These are phyloP conservation scores for Suillus alpinus DNA, from an alignment of 768 basidiomycete species.

Conservation along the genomic window DNA sequence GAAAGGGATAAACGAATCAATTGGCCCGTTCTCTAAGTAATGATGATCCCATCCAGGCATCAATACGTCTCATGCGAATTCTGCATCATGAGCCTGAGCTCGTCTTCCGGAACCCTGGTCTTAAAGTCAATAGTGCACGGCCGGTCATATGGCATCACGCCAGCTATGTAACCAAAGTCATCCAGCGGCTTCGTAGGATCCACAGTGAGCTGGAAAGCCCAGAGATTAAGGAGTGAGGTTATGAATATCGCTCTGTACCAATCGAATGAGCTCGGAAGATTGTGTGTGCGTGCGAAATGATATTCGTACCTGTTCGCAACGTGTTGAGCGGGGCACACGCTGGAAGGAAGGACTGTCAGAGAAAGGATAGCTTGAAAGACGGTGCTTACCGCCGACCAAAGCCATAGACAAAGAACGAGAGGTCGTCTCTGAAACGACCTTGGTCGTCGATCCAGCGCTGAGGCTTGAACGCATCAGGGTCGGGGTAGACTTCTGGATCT, in stretches of 20 bases:
- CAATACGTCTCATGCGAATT: background rate
- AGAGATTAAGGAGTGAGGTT: slow-evolving; percentile 59
- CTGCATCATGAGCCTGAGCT: background rate
- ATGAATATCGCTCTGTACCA: slow-evolving; percentile 56
- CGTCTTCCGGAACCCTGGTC: slow-evolving; percentile 33
- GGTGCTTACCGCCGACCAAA: background rate
- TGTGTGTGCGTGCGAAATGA: background rate
- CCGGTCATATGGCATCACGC: slow-evolving; percentile 57
- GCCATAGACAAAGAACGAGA: background rate
- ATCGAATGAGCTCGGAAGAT: background rate
- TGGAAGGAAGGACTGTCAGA: slow-evolving; percentile 9
- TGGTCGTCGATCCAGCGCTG: background rate
- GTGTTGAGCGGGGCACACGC: slow-evolving; percentile 59
- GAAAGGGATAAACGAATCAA: no score
- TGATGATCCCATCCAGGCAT: no score
- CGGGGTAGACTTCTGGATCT: no score
- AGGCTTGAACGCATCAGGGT: background rate
- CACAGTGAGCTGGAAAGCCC: slow-evolving; percentile 54
- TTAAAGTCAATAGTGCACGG: slow-evolving; percentile 58
- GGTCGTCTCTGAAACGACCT: background rate
- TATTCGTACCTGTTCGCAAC: slow-evolving; percentile 16
- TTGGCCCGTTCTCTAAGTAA: no score
- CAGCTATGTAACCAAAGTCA: slow-evolving; percentile 56
- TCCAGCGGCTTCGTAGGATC: slow-evolving; percentile 54
- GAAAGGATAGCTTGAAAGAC: background rate